Percentiles rank a stretch among this genome's conserved stretches.
Evolutionary conservation across 805 yeast species (phyloP).

Genomic region (Candida loeiensis): DNA sequence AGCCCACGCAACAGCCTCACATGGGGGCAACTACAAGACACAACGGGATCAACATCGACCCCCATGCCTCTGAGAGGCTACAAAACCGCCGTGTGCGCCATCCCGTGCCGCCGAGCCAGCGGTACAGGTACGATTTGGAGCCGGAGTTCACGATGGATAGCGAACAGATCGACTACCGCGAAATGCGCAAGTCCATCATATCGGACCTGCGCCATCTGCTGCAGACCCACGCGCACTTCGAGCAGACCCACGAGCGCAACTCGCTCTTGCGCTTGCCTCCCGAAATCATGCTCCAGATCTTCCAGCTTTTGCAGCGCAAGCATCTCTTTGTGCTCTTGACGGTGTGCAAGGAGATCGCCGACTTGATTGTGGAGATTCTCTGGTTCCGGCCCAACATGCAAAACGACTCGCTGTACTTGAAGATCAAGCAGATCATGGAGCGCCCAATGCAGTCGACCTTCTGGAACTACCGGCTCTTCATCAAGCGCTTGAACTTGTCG

Average conservation of each 20-base stretch:
- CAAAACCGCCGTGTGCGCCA: not conserved
- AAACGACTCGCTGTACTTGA: slow-evolving; percentile 44
- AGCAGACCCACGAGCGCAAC: slow-evolving; percentile 16
- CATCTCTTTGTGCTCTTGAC: slow-evolving; percentile 62
- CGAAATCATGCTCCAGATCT: slow-evolving; percentile 60
- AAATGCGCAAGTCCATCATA: slow-evolving; percentile 33
- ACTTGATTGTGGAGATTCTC: slow-evolving; percentile 68
- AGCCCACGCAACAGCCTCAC: not conserved
- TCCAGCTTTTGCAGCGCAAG: slow-evolving; percentile 59
- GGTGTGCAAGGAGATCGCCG: slow-evolving; percentile 80
- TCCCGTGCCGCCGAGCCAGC: not conserved
- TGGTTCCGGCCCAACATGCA: slow-evolving; percentile 86
- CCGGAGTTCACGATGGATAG: slow-evolving; percentile 30
- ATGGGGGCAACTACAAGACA: not conserved
- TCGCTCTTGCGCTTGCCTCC: slow-evolving; percentile 51
- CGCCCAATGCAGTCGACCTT: slow-evolving; percentile 46
- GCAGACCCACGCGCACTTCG: slow-evolving; percentile 5
- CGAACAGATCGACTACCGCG: slow-evolving; percentile 32
- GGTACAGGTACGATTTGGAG: slow-evolving; percentile 6
- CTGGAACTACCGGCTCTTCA: slow-evolving; percentile 65
- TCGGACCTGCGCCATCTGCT: slow-evolving; percentile 12
- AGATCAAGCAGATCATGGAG: slow-evolving; percentile 54
- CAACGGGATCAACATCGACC: no score
- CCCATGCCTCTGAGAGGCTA: not conserved
- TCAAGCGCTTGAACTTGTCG: slow-evolving; percentile 77